Percentiles rank a stretch among this genome's conserved stretches.
Evolutionary conservation across 1,284 basidiomycete genomes (phyloP).

Genomic region (Vanrija pseudolonga): DNA sequence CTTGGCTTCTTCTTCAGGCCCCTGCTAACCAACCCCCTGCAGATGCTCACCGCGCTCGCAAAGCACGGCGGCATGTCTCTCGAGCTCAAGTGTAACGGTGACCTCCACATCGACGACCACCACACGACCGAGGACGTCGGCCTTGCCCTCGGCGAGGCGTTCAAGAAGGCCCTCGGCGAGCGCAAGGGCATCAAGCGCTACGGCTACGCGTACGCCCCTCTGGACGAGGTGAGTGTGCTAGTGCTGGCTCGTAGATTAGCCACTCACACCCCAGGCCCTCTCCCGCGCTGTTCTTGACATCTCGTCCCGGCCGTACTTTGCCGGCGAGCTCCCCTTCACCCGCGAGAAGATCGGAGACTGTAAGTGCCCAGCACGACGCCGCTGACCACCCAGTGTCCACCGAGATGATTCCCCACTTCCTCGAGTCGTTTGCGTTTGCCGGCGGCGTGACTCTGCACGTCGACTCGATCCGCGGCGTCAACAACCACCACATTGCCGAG

Average conservation of each 20-base stretch:
- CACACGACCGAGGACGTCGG: constrained; percentile 98
- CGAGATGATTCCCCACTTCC: constrained; percentile 74
- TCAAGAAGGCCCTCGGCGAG: constrained; percentile 93
- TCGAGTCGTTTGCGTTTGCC: constrained; percentile 49
- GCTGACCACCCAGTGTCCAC: constrained; percentile 60
- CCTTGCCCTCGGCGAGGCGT: constrained; percentile 86
- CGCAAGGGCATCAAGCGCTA: constrained; percentile 92
- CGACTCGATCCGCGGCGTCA: constrained; percentile 88
- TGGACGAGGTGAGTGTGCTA: constrained; percentile 80
- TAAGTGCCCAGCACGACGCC: constrained; percentile 27
- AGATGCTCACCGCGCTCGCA: constrained; percentile 95
- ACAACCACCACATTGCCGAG: constrained; percentile 96
- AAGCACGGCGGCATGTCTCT: constrained; percentile 92
- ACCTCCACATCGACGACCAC: constrained; percentile 98
- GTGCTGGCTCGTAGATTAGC: not conserved
- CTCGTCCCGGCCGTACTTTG: constrained; percentile 92
- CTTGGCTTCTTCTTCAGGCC: no score
- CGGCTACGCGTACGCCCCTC: constrained; percentile 92
- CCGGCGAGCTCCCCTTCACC: constrained; percentile 81
- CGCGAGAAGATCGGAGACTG: constrained; percentile 94
- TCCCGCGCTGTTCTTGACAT: constrained; percentile 96
- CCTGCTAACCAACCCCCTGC: constrained; percentile 1
- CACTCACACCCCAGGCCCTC: constrained; percentile 61
- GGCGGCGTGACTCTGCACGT: constrained; percentile 62
- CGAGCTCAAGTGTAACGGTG: constrained; percentile 84